phyloP scores from a whole-genome alignment of 83 land plant species.

The Picea mariana region DNA sequence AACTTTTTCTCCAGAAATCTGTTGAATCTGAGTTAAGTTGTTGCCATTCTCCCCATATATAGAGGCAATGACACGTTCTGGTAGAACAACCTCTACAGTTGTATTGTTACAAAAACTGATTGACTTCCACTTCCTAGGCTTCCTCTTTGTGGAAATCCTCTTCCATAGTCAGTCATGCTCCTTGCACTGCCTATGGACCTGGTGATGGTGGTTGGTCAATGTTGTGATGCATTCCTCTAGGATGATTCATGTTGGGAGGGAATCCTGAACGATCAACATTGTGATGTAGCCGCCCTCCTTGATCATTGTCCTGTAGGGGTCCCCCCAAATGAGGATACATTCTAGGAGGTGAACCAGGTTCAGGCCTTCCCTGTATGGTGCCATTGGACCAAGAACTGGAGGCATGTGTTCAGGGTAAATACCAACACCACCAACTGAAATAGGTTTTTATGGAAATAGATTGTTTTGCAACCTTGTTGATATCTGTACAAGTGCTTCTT shows the following conservation, averaged over 20 bases:
- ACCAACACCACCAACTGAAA: constrained; percentile 20
- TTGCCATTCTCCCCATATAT: constrained; percentile 72
- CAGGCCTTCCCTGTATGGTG: constrained; percentile 54
- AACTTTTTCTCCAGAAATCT: constrained; percentile 53
- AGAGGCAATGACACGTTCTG: constrained; percentile 51
- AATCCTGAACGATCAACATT: constrained; percentile 42
- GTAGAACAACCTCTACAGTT: constrained; percentile 73
- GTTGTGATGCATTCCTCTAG: constrained; percentile 23
- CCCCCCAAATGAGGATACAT: constrained; percentile 31
- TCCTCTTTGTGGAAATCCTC: constrained; percentile 19
- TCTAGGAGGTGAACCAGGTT: constrained; percentile 43
- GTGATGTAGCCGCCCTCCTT: constrained; percentile 22
- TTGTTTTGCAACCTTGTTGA: constrained; percentile 55
- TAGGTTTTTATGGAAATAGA: constrained; percentile 55
- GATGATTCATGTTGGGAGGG: constrained; percentile 34
- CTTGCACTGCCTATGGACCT: constrained; percentile 64
- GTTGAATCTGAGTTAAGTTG: constrained; percentile 56
- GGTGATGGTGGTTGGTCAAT: constrained; percentile 47
- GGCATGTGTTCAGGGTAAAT: no score
- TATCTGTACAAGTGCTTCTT: constrained; percentile 80
- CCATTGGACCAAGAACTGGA: not conserved
- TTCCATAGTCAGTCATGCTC: constrained; percentile 8
- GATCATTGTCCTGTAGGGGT: constrained; percentile 42
- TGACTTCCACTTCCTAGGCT: constrained; percentile 38
- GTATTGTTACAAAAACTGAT: constrained; percentile 58